Evolutionary conservation across 2,329 filamentous ascomycete species (phyloP).

Genomic region (Huntiella omanensis): DNA sequence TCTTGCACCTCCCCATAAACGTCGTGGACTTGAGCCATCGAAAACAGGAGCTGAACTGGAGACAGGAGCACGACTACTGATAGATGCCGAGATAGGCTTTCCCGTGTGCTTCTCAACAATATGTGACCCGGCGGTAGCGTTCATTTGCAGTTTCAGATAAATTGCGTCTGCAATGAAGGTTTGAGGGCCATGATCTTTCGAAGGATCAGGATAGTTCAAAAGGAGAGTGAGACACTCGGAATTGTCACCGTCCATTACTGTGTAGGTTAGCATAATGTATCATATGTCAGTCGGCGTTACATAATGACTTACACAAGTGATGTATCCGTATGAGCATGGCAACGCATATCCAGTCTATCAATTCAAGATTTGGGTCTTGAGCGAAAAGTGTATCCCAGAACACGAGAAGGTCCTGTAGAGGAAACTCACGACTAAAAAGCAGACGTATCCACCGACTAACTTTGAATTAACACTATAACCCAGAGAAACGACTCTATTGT

Average conservation of each 20-base stretch:
- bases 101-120: conserved; percentile 56
- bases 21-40: conserved; percentile 18
- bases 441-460: conserved; percentile 77
- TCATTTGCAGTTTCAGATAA: conserved; percentile 49
- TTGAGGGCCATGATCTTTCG: conserved; percentile 44
- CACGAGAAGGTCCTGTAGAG: conserved; percentile 63
- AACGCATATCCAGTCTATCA: conserved; percentile 82
- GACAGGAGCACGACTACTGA: conserved; percentile 3
- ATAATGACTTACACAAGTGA: no score
- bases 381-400: conserved; percentile 90
- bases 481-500: background rate
- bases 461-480: background rate
- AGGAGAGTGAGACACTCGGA: conserved; percentile 66
- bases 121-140: conserved; percentile 38
- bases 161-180: conserved; percentile 76
- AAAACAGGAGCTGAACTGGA: conserved; percentile 19
- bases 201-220: conserved; percentile 60
- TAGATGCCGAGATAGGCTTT: conserved; percentile 13
- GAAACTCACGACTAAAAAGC: conserved; percentile 82
- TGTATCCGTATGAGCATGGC: conserved; percentile 66
- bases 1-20: conserved; percentile 14
- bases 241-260: conserved; percentile 75
- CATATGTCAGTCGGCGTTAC: no score
- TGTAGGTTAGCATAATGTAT: background rate
- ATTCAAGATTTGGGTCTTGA: conserved; percentile 57